Evolutionary conservation across 2,329 filamentous ascomycete genomes (phyloP), one percentile per base, ranked within the genome.

Genomic region (Trichoderma sp.): DNA sequence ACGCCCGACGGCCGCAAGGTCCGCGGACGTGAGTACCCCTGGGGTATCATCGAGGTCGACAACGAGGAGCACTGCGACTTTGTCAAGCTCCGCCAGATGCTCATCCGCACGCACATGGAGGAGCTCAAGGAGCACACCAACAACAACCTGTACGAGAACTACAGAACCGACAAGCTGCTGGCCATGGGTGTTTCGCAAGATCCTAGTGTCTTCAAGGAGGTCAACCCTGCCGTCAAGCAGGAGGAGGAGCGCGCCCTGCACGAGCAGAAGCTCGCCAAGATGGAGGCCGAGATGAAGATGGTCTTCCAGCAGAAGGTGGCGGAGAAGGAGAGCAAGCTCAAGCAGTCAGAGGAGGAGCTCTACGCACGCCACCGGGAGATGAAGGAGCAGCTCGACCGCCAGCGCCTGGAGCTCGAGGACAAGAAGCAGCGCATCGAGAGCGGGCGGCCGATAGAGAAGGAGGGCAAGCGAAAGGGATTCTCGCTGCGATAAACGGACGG

Each of bases 201-300:
- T 82, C 93, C 93, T 72, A 97, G 91, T 78, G 95, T 99, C 73
- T 99, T 99, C 91, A 99, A 99, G 88, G 95, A 99, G 88, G 93
- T 99, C 85, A 99, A 99, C 87, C 95, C 95, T 69, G 94, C 95
- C 54, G 95, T 98, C 81, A 99, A 99, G 90, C 95, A 99, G 82
- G 95, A 99, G 80, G 95, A 99, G 83, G 95, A 99, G 85, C 92
- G 95, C 74, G 90, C 91, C 69, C 85, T 99, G 72, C 95, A 99
- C 86, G 95, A 99, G 83, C 93, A 97, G 86, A 99, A 99, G 86
- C 92, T 99, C 73, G 92, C 94, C 80, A 99, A 99, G 92, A 99
- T 99, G 95, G 95, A 99, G 81, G 89, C 93, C 75, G 95, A 99
- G 81, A 99, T 99, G 95, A 99, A 99, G 92, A 97, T 97, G 92